phyloP scores from a whole-genome alignment of 148 eudicot species.

The Nepenthes gracilis region DNA sequence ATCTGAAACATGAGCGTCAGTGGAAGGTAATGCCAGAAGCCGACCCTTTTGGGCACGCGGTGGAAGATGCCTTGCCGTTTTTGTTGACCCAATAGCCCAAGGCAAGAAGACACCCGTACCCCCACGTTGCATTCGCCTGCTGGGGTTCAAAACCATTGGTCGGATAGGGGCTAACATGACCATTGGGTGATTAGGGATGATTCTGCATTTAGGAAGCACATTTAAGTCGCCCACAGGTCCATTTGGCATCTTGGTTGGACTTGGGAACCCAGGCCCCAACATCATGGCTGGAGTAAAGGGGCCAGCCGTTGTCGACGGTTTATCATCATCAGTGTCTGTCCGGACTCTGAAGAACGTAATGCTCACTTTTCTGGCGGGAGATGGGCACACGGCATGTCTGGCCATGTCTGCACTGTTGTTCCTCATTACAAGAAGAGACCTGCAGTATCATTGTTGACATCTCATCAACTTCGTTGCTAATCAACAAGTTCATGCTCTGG shows the following conservation, averaged over 20 bases:
- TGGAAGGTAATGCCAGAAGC: conserved; percentile 32
- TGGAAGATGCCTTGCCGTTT: conserved; percentile 71
- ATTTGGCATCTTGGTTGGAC: conserved; percentile 27
- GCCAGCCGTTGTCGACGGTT: conserved; percentile 13
- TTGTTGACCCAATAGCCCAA: conserved; percentile 53
- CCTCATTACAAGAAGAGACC: conserved; percentile 86
- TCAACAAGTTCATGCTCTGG: not conserved
- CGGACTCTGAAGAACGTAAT: conserved; percentile 76
- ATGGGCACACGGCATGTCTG: conserved; percentile 76
- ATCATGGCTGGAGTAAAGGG: conserved; percentile 43
- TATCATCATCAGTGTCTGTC: conserved; percentile 21
- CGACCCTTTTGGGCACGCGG: conserved; percentile 82
- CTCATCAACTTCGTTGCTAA: too few relatives aligned
- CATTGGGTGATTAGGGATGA: conserved; percentile 36
- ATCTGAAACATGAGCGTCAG: conserved; percentile 26
- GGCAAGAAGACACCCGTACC: conserved; percentile 98
- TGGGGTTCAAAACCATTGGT: conserved; percentile 33
- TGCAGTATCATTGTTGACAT: conserved; percentile 8
- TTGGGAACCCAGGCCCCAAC: conserved; percentile 54
- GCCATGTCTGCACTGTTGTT: conserved; percentile 91
- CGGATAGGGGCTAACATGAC: conserved; percentile 57
- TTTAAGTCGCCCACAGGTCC: conserved; percentile 31
- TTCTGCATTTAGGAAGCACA: conserved; percentile 57
- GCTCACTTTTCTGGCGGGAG: conserved; percentile 63
- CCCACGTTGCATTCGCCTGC: conserved; percentile 30